Percentiles rank a stretch among this genome's conserved stretches.
These are phyloP conservation scores for Aspergillus kassunensis DNA, from an alignment of 495 filamentous ascomycete species.

Conservation along the genomic window DNA sequence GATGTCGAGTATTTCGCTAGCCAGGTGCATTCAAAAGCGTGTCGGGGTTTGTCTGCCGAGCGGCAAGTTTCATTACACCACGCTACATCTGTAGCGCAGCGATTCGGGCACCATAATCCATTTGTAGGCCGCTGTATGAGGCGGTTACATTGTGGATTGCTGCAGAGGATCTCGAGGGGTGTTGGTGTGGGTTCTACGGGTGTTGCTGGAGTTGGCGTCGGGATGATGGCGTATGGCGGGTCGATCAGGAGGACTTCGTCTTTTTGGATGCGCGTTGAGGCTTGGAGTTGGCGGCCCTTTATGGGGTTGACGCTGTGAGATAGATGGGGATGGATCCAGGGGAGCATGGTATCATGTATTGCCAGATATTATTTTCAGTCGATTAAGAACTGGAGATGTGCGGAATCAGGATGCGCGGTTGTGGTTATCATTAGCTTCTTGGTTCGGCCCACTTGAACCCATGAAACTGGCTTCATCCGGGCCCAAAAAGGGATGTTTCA, in stretches of 20 bases:
- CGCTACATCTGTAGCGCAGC: constrained; percentile 28
- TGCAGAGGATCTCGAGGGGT: constrained; percentile 27
- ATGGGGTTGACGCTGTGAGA: constrained; percentile 26
- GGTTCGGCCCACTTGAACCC: neutral
- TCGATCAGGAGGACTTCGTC: constrained; percentile 32
- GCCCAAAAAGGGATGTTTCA: neutral
- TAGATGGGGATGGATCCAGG: constrained; percentile 36
- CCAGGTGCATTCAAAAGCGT: constrained; percentile 38
- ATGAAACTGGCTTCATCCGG: constrained; percentile 1
- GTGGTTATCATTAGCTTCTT: neutral
- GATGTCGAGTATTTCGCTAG: constrained; percentile 26
- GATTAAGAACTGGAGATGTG: neutral
- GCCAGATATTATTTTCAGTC: neutral
- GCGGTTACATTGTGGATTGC: constrained; percentile 31
- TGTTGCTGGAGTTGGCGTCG: constrained; percentile 17
- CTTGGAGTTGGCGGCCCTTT: constrained; percentile 38
- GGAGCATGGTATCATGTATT: neutral
- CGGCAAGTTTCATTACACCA: constrained; percentile 32
- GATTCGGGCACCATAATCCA: constrained; percentile 22
- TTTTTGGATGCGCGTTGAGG: constrained; percentile 24
- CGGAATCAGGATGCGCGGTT: neutral
- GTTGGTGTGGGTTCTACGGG: constrained; percentile 23
- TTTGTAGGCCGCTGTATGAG: constrained; percentile 6
- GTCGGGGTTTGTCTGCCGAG: constrained; percentile 22
- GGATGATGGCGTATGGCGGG: constrained; percentile 33